Conservation (phyloP, 495 filamentous ascomycete genomes). For the Poronia punctata region DNA sequence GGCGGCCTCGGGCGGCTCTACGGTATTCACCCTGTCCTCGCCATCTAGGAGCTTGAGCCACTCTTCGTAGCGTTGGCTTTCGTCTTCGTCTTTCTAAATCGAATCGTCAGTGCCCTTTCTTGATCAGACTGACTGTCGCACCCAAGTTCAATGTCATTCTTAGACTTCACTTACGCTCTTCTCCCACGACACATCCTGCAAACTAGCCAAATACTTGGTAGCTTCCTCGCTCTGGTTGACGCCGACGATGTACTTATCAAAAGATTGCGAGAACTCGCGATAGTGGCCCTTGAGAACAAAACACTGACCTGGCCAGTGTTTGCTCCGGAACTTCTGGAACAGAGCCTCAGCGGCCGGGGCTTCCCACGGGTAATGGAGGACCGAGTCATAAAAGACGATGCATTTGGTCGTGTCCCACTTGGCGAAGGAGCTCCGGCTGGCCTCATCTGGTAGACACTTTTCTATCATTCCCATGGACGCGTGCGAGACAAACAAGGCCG, state of each 20-base stretch:
- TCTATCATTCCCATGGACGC: slow-evolving; percentile 44
- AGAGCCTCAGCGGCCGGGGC: slow-evolving; percentile 37
- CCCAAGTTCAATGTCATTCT: too few relatives aligned
- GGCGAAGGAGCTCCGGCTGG: slow-evolving; percentile 35
- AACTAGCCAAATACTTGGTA: slow-evolving; percentile 34
- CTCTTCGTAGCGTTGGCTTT: slow-evolving; percentile 26
- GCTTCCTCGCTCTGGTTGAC: slow-evolving; percentile 33
- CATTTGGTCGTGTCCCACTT: slow-evolving; percentile 39
- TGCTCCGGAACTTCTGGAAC: slow-evolving; percentile 30
- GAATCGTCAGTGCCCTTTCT: too few relatives aligned
- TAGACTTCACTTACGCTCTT: slow-evolving; percentile 27
- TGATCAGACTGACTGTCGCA: too few relatives aligned
- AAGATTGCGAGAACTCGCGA: slow-evolving; percentile 39
- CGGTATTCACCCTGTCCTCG: slow-evolving; percentile 28
- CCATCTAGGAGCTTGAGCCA: slow-evolving; percentile 32
- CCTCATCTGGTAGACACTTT: slow-evolving; percentile 37
- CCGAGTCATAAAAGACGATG: slow-evolving; percentile 42
- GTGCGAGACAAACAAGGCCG: slow-evolving; percentile 32
- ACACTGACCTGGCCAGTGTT: slow-evolving; percentile 38
- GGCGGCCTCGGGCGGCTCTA: slow-evolving; percentile 29
- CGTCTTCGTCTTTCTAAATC: slow-evolving; percentile 19
- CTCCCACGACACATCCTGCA: slow-evolving; percentile 24
- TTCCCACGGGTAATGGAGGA: slow-evolving; percentile 40
- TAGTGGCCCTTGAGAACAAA: slow-evolving; percentile 46
- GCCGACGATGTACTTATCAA: slow-evolving; percentile 38